Evolutionary conservation across 805 yeast genomes (phyloP), one percentile per base, ranked within the genome.

Genomic region (Teunomyces tritomae): DNA sequence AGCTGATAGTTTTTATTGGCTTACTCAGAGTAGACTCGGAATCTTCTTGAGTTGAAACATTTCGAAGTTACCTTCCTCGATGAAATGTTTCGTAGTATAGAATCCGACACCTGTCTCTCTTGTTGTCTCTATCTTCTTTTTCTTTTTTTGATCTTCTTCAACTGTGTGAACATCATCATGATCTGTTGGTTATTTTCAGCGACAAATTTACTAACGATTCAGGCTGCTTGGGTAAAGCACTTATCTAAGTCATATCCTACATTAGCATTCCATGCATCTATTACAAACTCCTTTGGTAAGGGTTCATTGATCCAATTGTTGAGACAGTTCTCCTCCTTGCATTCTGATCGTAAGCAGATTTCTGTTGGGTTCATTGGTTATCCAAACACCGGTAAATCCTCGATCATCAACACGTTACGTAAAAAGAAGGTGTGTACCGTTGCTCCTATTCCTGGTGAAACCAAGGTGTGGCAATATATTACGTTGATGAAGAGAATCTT

Each of bases 221-320:
- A 91, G 97, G 97, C 98, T 67, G 97, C 98, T 37, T 92, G 99
- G 99, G 97, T 94, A 39, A 94, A 92, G 68, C 92, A 87, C 67
- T 76, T 92, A 53, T 90, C 97, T 3, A 91, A 88, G 60, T 87
- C 83, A 47, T 89, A 82, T 65, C 99, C 99, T 43, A 94, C 99
- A 2, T 75, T 92, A 57, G 99, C 99, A 51, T 92, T 94, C 76
- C 99, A 92, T 68, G 98, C 99, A 1, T 90, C 97, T 1, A 92
- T 92, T 59, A 92, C 95, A 54, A 92, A 92, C 68, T 91, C 99
- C 0, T 92, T 92, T 64, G 99, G 99, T 73, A 92, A 92, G 66
- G 99, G 99, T 58, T 88, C 97, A 27, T 76, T 92, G 61, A 92
- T 92, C 63, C 97, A 94, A 70, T 76, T 92, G 50, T 73, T 92